Base-by-base conservation (phyloP, 108 stramenopile species). In the Stephanodiscus minutulus region DNA sequence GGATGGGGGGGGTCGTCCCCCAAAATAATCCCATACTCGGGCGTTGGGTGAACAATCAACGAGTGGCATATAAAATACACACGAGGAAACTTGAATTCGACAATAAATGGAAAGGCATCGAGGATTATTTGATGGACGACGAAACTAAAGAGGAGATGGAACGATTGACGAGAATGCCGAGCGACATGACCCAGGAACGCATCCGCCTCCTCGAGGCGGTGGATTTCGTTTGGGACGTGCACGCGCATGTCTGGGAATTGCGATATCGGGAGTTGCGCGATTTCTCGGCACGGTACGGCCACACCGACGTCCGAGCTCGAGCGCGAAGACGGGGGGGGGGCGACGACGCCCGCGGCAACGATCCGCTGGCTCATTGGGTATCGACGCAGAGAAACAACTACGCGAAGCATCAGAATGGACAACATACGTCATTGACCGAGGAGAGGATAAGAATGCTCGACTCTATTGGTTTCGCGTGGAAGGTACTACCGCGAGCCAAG, bases 361-460 rank as follows among this genome's bases (percentile, higher is more conserved):
- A 56, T 47, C 80, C 83, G 5, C 73, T 92, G 15, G 86, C 86
- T 33, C 82, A 87, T 57, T 92, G 91, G 91, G 87, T 83, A 15
- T 73, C 82, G 29, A 84, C 79, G 59, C 91, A 92, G 59, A 57
- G 91, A 46, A 64, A 83, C 44, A 79, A 87, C 22, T 92, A 79
- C 72, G 80, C 61, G 62, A 68, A 81, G 31, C 59, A 83, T 21
- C 58, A 79, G 13, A 68, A 83, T 57, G 88, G 85, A 17, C 62
- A 88, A 22, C 83, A 86, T 64, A 86, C 88, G 11, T 81, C 82
- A 24, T 73, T 92, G 76, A 92, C 91, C 6, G 79, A 84, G 10
- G 87, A 92, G 56, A 86, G 86, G 25, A 59, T 89, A 25, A 76
- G 87, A 76, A 85, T 78, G 60, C 81, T 92, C 15, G 77, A 88